Evolutionary conservation across 2,329 filamentous ascomycete species (phyloP).

Genomic region (Aureobasidium namibiae): DNA sequence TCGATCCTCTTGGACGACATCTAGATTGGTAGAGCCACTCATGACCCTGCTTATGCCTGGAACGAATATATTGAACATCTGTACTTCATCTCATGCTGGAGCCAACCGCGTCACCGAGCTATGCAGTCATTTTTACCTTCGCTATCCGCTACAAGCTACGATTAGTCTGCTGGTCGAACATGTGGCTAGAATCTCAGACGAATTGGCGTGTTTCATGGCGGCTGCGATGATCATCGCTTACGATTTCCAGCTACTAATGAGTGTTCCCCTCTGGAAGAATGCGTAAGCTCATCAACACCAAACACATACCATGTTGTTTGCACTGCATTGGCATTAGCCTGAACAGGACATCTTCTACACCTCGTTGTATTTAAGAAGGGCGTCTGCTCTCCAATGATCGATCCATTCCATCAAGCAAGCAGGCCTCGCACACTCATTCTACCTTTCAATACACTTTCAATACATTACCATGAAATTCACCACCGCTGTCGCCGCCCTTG

Average conservation of each 20-base stretch:
- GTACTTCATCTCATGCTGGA: not conserved
- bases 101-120: not conserved
- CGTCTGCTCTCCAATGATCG: not conserved
- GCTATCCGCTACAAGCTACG: not conserved
- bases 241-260: not conserved
- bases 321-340: not conserved
- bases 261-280: not conserved
- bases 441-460: not conserved
- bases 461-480: slow-evolving; percentile 15
- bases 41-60: not conserved
- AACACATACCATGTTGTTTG: not conserved
- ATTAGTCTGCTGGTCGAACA: not conserved
- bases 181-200: not conserved
- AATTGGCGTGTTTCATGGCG: not conserved
- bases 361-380: not conserved
- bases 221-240: not conserved
- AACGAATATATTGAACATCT: not conserved
- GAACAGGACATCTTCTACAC: not conserved
- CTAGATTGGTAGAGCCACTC: no score
- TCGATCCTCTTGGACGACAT: not conserved
- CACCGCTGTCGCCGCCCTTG: slow-evolving; percentile 6
- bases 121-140: not conserved
- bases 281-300: not conserved
- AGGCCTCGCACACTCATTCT: not conserved
- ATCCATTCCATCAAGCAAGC: not conserved